Evolutionary conservation across 2,329 filamentous ascomycete species (phyloP).

Genomic region (Gnomoniopsis sp.): DNA sequence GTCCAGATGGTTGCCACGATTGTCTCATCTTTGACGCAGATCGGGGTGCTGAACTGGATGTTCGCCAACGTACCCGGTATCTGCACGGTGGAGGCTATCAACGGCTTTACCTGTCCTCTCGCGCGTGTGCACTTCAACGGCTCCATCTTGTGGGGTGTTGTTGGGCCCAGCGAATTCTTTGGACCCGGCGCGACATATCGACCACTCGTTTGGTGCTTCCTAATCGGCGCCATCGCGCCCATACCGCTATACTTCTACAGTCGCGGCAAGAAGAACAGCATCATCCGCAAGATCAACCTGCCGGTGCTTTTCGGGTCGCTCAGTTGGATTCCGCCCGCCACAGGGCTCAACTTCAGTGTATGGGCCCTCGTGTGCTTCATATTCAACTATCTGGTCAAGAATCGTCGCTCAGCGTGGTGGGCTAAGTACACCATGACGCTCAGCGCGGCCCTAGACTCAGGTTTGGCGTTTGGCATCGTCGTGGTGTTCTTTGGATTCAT

Average conservation of each 20-base stretch:
- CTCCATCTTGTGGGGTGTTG: conserved; percentile 84
- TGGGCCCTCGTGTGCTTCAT: conserved; percentile 83
- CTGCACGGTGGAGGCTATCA: conserved; percentile 76
- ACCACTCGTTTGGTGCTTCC: conserved; percentile 76
- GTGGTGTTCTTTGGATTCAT: conserved; percentile 83
- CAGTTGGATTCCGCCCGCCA: conserved; percentile 83
- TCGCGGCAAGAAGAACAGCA: conserved; percentile 54
- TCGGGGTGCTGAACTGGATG: conserved; percentile 87
- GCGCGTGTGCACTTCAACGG: conserved; percentile 89
- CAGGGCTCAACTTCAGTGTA: conserved; percentile 82
- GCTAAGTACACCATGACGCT: conserved; percentile 89
- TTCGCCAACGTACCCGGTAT: conserved; percentile 72
- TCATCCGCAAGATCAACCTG: conserved; percentile 74
- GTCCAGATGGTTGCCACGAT: conserved; percentile 74
- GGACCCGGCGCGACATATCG: conserved; percentile 72
- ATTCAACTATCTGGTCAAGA: conserved; percentile 76
- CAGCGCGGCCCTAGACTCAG: conserved; percentile 77
- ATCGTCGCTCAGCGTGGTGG: conserved; percentile 74
- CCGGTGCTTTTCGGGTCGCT: conserved; percentile 81
- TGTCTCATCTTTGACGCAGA: conserved; percentile 76
- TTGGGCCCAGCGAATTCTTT: conserved; percentile 80
- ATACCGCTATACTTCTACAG: conserved; percentile 71
- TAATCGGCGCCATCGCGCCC: conserved; percentile 71
- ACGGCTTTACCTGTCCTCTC: conserved; percentile 84
- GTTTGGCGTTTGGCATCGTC: conserved; percentile 77